Conservation (phyloP, 2,329 filamentous ascomycete genomes). For the Ceratocystis cacaofunesta region DNA sequence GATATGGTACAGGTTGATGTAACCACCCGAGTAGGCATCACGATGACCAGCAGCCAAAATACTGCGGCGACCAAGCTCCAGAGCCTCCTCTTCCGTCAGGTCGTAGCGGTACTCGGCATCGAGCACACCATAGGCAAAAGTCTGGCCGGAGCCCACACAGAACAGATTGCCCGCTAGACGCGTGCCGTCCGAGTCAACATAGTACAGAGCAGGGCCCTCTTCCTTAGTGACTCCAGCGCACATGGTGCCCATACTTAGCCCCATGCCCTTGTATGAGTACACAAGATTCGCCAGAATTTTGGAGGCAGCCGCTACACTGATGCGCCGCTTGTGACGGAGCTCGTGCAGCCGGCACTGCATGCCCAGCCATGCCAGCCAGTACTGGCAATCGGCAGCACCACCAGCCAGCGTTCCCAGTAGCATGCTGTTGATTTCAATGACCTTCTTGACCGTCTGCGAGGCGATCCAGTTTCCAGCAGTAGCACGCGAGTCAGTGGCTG, state of each 20-base stretch:
- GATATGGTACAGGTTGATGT: slow-evolving; percentile 97
- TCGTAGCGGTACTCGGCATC: slow-evolving; percentile 93
- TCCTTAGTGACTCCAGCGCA: slow-evolving; percentile 90
- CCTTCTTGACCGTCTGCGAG: slow-evolving; percentile 99
- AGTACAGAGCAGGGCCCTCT: slow-evolving; percentile 95
- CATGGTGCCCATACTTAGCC: slow-evolving; percentile 98
- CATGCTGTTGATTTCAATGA: slow-evolving; percentile 93
- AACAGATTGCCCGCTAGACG: slow-evolving; percentile 87
- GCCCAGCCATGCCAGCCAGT: slow-evolving; percentile 96
- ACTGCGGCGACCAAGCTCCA: slow-evolving; percentile 79
- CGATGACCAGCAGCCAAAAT: slow-evolving; percentile 93
- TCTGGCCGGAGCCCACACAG: slow-evolving; percentile 96
- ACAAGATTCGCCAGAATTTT: slow-evolving; percentile 98
- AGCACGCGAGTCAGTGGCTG: slow-evolving; percentile 92
- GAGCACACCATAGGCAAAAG: slow-evolving; percentile 94
- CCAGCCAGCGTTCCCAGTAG: slow-evolving; percentile 96
- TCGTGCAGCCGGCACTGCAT: slow-evolving; percentile 99
- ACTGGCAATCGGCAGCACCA: slow-evolving; percentile 97
- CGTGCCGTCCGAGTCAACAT: slow-evolving; percentile 94
- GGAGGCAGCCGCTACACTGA: slow-evolving; percentile 89
- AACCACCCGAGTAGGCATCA: slow-evolving; percentile 97
- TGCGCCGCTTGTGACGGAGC: slow-evolving; percentile 96
- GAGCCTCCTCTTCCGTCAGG: slow-evolving; percentile 68
- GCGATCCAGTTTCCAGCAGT: slow-evolving; percentile 99
- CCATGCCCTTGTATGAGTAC: slow-evolving; percentile 98